These are phyloP conservation scores for Ceraceosorus guamensis DNA, from an alignment of 1,284 basidiomycete species.

Conservation along the genomic window DNA sequence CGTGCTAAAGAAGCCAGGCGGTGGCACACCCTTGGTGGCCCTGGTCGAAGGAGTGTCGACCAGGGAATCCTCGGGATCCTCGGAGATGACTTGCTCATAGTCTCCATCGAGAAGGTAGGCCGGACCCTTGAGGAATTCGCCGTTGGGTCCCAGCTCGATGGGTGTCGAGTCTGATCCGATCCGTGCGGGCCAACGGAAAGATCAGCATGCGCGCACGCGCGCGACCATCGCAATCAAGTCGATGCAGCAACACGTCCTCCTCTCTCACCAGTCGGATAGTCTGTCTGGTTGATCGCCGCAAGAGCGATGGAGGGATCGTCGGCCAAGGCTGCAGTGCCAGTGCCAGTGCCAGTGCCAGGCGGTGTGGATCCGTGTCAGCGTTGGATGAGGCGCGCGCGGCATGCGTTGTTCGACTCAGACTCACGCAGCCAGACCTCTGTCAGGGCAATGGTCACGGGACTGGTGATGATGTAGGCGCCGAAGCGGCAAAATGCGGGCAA, in stretches of 20 bases:
- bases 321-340: not conserved
- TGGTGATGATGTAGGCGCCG: constrained; percentile 11
- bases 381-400: no score
- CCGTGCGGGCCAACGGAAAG: no score
- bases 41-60: not conserved
- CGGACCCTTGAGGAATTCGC: constrained; percentile 3
- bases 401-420: no score
- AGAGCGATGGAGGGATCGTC: constrained; percentile 2
- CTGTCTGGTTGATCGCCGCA: constrained; percentile 11
- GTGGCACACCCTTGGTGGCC: no score
- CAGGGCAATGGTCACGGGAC: constrained; percentile 10
- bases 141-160: no score
- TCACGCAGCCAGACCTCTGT: constrained; percentile 18
- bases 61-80: not conserved
- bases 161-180: no score
- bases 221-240: no score
- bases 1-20: not conserved
- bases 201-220: no score
- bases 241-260: no score
- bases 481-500: constrained; percentile 22
- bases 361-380: not conserved
- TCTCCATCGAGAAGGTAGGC: not conserved
- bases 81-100: not conserved
- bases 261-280: constrained; percentile 12
- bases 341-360: no score